Evolutionary conservation across 768 basidiomycete species (phyloP).

Genomic region (Amanita pallidorosea): DNA sequence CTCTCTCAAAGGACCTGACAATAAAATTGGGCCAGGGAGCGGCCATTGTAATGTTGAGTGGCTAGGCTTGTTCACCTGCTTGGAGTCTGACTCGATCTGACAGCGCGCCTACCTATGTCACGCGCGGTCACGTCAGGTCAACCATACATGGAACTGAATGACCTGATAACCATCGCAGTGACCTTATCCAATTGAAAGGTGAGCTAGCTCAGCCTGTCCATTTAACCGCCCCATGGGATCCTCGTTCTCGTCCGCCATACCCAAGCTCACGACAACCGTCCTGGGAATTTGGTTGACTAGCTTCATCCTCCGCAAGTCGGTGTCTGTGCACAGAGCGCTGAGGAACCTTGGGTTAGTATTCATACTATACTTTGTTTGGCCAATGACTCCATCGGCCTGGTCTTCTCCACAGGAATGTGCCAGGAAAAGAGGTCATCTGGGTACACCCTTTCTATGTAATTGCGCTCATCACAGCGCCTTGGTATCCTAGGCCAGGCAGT

Average conservation of each 20-base stretch:
- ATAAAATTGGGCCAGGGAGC: too few relatives aligned
- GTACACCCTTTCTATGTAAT: conserved; percentile 20
- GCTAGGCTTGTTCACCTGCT: too few relatives aligned
- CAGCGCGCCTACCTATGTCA: too few relatives aligned
- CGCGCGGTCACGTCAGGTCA: too few relatives aligned
- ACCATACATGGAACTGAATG: too few relatives aligned
- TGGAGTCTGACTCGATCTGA: too few relatives aligned
- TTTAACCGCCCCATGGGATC: too few relatives aligned
- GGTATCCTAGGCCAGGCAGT: conserved; percentile 21
- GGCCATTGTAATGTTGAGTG: too few relatives aligned
- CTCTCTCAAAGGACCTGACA: too few relatives aligned
- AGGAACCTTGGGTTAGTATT: not conserved
- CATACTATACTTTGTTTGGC: not conserved
- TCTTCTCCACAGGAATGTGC: not conserved
- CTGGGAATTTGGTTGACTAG: not conserved
- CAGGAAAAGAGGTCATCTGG: not conserved
- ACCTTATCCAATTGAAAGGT: too few relatives aligned
- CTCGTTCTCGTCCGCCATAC: not conserved
- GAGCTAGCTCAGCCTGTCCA: too few relatives aligned
- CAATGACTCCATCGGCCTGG: not conserved
- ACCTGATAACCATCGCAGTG: too few relatives aligned
- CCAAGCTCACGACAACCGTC: not conserved
- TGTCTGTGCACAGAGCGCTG: not conserved
- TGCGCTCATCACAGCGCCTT: conserved; percentile 15
- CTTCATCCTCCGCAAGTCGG: not conserved